These are phyloP conservation scores for Psidium friedrichsthalianum DNA, from an alignment of 345 rosid genomes.

Conservation along the genomic window DNA sequence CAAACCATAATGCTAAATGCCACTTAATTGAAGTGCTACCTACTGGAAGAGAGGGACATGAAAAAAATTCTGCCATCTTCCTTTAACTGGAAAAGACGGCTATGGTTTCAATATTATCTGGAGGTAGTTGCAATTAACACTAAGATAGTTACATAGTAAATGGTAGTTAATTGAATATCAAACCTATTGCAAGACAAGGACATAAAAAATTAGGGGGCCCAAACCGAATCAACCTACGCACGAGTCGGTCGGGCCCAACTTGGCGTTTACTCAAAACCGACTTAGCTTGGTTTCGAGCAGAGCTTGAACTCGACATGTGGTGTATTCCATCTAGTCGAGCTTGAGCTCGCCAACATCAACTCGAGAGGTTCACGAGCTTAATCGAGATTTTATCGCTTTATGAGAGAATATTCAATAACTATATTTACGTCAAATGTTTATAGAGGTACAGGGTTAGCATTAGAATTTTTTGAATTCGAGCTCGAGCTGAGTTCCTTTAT, in stretches of 20 bases:
- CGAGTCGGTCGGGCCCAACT: not conserved
- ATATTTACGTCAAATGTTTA: not conserved
- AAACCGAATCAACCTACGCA: not conserved
- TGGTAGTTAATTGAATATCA: not conserved
- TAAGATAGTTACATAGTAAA: not conserved
- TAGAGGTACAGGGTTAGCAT: not conserved
- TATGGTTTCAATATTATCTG: not conserved
- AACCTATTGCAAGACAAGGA: not conserved
- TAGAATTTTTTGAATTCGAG: not conserved
- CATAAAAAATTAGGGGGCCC: not conserved
- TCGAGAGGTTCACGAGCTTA: not conserved
- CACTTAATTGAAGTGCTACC: not conserved
- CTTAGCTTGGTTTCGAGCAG: not conserved
- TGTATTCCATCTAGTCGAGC: accelerated
- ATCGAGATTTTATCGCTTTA: not conserved
- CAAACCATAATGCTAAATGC: not conserved
- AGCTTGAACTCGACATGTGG: not conserved
- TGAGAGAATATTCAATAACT: not conserved
- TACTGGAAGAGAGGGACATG: not conserved
- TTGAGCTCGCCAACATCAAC: not conserved
- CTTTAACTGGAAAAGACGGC: not conserved
- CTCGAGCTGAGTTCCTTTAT: no score
- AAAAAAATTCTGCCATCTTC: not conserved
- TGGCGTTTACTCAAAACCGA: no score
- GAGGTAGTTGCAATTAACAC: not conserved